Base-by-base conservation (phyloP, 2,329 filamentous ascomycete species). In the Sclerotinia nivalis region DNA sequence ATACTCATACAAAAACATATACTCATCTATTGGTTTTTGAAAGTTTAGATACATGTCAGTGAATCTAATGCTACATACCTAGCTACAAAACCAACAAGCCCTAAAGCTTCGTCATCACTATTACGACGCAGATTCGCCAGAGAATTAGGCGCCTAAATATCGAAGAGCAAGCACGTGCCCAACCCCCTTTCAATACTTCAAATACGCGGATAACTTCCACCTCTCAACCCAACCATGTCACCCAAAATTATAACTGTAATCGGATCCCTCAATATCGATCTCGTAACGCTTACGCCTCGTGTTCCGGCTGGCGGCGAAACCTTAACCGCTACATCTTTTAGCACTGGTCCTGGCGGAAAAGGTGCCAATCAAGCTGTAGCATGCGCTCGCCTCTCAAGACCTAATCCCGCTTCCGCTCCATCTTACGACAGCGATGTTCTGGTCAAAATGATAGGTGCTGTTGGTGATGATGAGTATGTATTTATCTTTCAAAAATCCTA, bases 331-430 rank as follows among this genome's bases (percentile, higher is more conserved):
- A 89, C 84, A 73, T 89, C 88, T 28, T 97, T 97, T 82, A 86
- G 86, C 77, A 93, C 90, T 49, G 93, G 91, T 56, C 90, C 91
- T 43, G 96, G 95, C 76, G 95, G 96, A 70, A 99, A 99, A 82
- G 95, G 95, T 73, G 93, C 94, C 71, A 98, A 98, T 83, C 95
- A 98, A 83, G 94, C 93, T 71, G 92, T 97, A 69, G 93, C 93
- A 34, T 93, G 91, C 81, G 92, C 90, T 65, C 92, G 95, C 73
- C 87, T 96, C 65, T 96, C 92, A 0, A 87, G 91, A 61, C 77
- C 84, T 40, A 83, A 82, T 47, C 74, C 78, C 49, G 55, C 72
- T 20, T 56, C 52, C n/a, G 25, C 50, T 13, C 60, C 75, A 76
- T 55, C 73, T 37, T 37, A 56, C n/a, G 34, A 60, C 31, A 66